Conservation (phyloP, 164 flowering plant genomes). For the Berberis vulgaris region DNA sequence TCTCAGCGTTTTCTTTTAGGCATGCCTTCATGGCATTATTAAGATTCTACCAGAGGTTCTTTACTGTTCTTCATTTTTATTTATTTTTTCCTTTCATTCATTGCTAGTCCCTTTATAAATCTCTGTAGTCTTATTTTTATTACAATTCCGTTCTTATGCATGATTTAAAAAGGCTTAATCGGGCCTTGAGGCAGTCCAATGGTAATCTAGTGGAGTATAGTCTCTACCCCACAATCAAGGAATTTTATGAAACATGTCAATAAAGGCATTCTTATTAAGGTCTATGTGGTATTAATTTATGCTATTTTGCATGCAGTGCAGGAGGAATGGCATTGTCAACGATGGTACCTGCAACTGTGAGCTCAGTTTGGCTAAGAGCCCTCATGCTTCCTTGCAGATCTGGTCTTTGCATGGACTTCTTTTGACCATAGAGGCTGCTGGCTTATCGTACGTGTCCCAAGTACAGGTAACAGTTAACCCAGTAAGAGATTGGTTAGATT, state of each 20-base stretch:
- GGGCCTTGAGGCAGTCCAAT: too few relatives aligned
- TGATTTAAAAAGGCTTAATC: too few relatives aligned
- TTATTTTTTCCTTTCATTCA: too few relatives aligned
- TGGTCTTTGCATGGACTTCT: slow-evolving; percentile 98
- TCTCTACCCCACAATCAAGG: too few relatives aligned
- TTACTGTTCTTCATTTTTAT: too few relatives aligned
- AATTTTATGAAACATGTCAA: too few relatives aligned
- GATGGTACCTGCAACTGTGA: slow-evolving; percentile 88
- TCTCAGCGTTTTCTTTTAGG: not conserved
- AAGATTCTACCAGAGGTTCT: too few relatives aligned
- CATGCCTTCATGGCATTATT: too few relatives aligned
- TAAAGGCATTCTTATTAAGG: not conserved
- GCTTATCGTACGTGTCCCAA: slow-evolving; percentile 88
- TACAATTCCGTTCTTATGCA: too few relatives aligned
- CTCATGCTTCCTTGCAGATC: slow-evolving; percentile 54
- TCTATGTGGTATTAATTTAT: slow-evolving; percentile 6
- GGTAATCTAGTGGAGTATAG: too few relatives aligned
- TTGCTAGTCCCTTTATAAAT: too few relatives aligned
- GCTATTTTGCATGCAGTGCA: slow-evolving; percentile 58
- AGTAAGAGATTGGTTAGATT: not conserved
- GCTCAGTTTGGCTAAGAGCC: slow-evolving; percentile 71
- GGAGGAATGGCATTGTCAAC: slow-evolving; percentile 98
- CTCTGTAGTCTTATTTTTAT: too few relatives aligned
- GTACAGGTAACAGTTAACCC: slow-evolving; percentile 60
- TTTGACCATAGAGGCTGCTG: slow-evolving; percentile 92